phyloP scores from a whole-genome alignment of 2,329 filamentous ascomycete genomes.

The Diaporthe sp. region DNA sequence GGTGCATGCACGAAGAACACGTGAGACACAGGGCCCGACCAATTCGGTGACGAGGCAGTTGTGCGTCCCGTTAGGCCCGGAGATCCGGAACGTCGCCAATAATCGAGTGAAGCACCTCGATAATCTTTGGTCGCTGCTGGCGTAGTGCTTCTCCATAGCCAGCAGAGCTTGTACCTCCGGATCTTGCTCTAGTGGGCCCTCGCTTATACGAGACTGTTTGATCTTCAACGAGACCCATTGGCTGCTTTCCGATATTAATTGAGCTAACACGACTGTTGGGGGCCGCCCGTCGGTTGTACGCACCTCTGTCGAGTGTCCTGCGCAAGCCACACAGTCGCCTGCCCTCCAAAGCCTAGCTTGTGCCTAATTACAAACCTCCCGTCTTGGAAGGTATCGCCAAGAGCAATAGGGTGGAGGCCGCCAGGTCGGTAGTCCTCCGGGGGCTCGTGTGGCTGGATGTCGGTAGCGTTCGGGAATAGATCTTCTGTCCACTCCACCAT shows the following conservation, averaged over 20 bases:
- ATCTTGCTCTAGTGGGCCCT: neutral
- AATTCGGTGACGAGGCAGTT: conserved; percentile 22
- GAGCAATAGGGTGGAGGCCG: conserved; percentile 1
- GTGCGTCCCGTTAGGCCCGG: neutral
- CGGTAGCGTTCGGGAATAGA: neutral
- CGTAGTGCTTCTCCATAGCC: neutral
- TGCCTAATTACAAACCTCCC: conserved; percentile 11
- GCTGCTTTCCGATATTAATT: neutral
- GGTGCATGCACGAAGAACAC: neutral
- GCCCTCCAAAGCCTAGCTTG: conserved; percentile 19
- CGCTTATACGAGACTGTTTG: conserved; percentile 13
- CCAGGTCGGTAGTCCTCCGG: neutral
- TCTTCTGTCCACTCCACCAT: conserved; percentile 11
- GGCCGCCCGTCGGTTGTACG: neutral
- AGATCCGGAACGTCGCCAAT: neutral
- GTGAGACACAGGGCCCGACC: neutral
- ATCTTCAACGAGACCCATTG: conserved; percentile 15
- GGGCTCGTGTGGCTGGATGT: conserved; percentile 8
- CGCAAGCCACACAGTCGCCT: conserved; percentile 10
- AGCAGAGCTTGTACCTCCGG: neutral
- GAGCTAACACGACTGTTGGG: neutral
- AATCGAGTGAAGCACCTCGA: neutral
- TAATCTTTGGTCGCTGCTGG: neutral
- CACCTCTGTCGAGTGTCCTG: neutral
- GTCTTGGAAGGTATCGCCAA: conserved; percentile 24